A percentile compares a stretch with the other conserved stretches of the same genome.
Evolutionary conservation across 2,329 filamentous ascomycete species (phyloP).

Genomic region (Periglandula ipomoeae): DNA sequence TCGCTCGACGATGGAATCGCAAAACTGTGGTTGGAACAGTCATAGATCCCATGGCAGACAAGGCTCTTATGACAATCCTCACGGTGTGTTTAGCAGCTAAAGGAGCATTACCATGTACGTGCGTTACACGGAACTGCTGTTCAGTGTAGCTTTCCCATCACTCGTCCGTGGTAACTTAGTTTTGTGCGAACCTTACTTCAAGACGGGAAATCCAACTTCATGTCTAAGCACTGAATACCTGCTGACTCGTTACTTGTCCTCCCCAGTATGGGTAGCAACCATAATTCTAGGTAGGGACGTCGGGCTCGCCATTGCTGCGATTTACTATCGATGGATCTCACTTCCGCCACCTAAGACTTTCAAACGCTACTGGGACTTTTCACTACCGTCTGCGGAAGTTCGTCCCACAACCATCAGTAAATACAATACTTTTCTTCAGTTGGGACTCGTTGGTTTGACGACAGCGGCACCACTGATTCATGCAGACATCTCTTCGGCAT

Average conservation of each 20-base stretch:
- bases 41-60: constrained; percentile 95
- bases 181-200: no score
- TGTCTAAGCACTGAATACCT: no score
- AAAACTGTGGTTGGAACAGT: constrained; percentile 92
- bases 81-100: constrained; percentile 79
- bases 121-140: no score
- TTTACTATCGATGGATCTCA: constrained; percentile 95
- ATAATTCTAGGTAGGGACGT: constrained; percentile 86
- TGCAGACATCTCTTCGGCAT: constrained; percentile 42
- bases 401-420: constrained; percentile 78
- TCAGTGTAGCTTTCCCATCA: no score
- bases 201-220: no score
- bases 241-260: constrained; percentile 1
- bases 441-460: constrained; percentile 76
- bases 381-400: constrained; percentile 77
- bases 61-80: constrained; percentile 87
- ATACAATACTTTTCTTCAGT: constrained; percentile 87
- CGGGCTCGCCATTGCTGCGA: constrained; percentile 71
- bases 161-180: no score
- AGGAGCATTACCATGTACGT: constrained; percentile 67
- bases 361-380: constrained; percentile 93
- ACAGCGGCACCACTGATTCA: constrained; percentile 70
- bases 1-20: constrained; percentile 77
- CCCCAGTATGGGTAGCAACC: constrained; percentile 70
- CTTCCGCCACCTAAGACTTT: constrained; percentile 91